Base-by-base conservation (phyloP, 2,329 filamentous ascomycete genomes). In the Dactylellina parvicollis region DNA sequence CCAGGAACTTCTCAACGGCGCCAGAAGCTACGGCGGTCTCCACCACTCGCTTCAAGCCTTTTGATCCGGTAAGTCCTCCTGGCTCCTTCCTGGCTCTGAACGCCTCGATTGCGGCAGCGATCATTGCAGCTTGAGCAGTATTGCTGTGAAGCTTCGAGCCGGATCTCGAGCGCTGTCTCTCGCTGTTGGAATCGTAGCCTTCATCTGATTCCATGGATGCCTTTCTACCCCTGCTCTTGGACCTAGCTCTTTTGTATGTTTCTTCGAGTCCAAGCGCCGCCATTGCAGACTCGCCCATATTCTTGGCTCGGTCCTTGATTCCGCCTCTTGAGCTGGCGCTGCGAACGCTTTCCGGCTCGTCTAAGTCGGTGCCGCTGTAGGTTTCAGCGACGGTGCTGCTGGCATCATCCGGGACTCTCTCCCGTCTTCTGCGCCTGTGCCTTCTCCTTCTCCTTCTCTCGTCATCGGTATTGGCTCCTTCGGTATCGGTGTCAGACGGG, bases 61-160 rank as follows among this genome's bases (percentile, higher is more conserved):
- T 67, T 9, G 70, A 74, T 18, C 70, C 62, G 2, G 70, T 74
- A 16, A 74, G 28, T 1, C 70, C 70, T n/a, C 70, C 70, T 0
- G 70, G 70, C 10, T 67, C 70, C 36, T 74, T 74, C 40, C 70
- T 49, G 2, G 62, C 64, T 30, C 64, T 56, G 62, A 74, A 74
- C 1, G 70, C 70, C 24, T 74, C 70, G 2, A 74, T 57, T 7
- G 42, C 62, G 10, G 70, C 70, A 0, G 70, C 70, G 18, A 74
- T 74, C 18, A 69, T 56, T 3, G 70, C 61, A 14, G 70, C 70
- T 18, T 74, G 70, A 10, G 69, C 69, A 9, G 69, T 50, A 46
- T 60, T 66, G 24, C 60, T 59, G 12, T 60, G 9, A n/a, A 65
- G 28, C 22, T 14, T 42, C 5, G 66, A 71, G 2, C 44, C 24